Percentiles rank a stretch among this genome's conserved stretches.
phyloP scores from a whole-genome alignment of 106 monocot genomes.

The Dendrobium chrysotoxum region DNA sequence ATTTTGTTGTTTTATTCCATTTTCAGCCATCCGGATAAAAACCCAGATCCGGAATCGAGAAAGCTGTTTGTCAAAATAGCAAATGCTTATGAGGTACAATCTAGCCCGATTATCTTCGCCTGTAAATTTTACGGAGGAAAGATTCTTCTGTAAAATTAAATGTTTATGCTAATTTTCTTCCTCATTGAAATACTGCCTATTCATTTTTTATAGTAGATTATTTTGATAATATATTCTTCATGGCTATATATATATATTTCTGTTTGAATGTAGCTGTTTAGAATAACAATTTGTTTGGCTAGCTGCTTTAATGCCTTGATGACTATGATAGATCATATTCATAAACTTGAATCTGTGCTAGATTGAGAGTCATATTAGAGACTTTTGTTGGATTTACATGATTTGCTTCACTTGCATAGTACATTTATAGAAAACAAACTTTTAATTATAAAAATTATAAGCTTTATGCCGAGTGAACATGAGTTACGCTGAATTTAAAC shows the following conservation, averaged over 20 bases:
- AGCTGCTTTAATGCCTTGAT: conserved; percentile 1
- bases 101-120: background rate
- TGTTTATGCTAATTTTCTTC: background rate
- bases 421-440: too few species aligned
- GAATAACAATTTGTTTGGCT: background rate
- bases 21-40: conserved; percentile 92
- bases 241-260: background rate
- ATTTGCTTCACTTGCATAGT: too few species aligned
- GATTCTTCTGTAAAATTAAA: background rate
- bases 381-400: too few species aligned
- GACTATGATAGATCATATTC: too few species aligned
- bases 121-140: background rate
- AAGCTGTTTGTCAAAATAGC: conserved; percentile 90
- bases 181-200: background rate
- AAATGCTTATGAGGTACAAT: conserved; percentile 83
- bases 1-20: background rate
- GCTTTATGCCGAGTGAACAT: too few species aligned
- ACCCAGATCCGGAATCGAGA: conserved; percentile 86
- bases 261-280: background rate
- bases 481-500: too few species aligned
- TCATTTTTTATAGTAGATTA: background rate
- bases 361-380: too few species aligned
- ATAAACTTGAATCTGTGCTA: too few species aligned
- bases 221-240: background rate
- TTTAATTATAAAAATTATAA: too few species aligned